These are phyloP conservation scores for Sugiyamaella smithiae DNA, from an alignment of 805 yeast species.

Conservation along the genomic window DNA sequence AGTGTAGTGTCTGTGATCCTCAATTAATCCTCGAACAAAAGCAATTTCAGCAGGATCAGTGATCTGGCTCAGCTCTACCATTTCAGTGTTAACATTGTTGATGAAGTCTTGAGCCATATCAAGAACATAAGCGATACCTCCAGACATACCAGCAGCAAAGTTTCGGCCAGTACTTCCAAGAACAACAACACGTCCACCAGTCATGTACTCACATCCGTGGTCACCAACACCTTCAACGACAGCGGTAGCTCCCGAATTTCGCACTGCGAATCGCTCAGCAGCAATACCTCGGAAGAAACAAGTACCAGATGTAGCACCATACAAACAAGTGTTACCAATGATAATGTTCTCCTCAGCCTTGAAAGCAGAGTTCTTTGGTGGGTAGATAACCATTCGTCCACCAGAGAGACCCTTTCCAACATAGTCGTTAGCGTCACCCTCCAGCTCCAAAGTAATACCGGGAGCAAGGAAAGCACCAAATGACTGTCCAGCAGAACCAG, in stretches of 20 bases:
- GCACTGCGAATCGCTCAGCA: conserved; percentile 96
- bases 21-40: conserved; percentile 85
- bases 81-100: conserved; percentile 70
- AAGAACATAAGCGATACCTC: conserved; percentile 96
- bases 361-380: conserved; percentile 79
- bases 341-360: conserved; percentile 95
- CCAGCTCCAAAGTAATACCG: conserved; percentile 90
- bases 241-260: conserved; percentile 97
- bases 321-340: conserved; percentile 95
- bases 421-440: conserved; percentile 97
- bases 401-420: conserved; percentile 98
- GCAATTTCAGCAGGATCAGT: conserved; percentile 92
- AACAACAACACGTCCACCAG: conserved; percentile 96
- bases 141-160: conserved; percentile 98
- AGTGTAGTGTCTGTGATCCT: conserved; percentile 94
- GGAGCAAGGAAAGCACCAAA: conserved; percentile 97
- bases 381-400: conserved; percentile 88
- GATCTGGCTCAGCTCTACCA: conserved; percentile 74
- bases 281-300: conserved; percentile 96
- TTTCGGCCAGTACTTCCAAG: conserved; percentile 89
- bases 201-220: conserved; percentile 99
- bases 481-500: conserved; percentile 97
- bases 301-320: conserved; percentile 95
- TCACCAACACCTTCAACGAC: conserved; percentile 98
- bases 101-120: conserved; percentile 94